phyloP scores from a whole-genome alignment of 2,329 filamentous ascomycete genomes.

The Lasiodiplodia sp. region DNA sequence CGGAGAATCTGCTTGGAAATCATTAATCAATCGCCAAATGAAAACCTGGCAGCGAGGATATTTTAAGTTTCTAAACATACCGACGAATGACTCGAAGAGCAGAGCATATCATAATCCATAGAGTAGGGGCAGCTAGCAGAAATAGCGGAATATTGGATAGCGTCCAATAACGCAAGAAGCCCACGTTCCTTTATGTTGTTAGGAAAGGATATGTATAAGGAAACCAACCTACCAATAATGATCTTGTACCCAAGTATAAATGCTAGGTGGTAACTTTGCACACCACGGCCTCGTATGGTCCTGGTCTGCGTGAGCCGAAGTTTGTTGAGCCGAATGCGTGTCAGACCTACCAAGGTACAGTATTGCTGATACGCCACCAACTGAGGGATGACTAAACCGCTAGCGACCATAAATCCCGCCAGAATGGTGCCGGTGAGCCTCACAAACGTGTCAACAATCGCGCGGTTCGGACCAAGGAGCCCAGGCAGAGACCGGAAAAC shows the following conservation, averaged over 20 bases:
- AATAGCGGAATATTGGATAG: slow-evolving; percentile 86
- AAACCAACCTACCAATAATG: slow-evolving; percentile 78
- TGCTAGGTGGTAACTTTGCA: slow-evolving; percentile 73
- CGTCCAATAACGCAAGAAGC: slow-evolving; percentile 91
- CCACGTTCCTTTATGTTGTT: slow-evolving; percentile 72
- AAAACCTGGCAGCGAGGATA: background rate
- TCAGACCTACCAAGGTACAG: slow-evolving; percentile 38
- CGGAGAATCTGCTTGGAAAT: slow-evolving; percentile 7
- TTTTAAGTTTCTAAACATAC: slow-evolving; percentile 17
- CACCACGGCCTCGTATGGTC: slow-evolving; percentile 73
- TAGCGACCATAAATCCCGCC: slow-evolving; percentile 71
- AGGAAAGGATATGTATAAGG: background rate
- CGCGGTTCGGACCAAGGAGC: background rate
- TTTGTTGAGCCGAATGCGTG: background rate
- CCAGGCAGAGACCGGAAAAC: slow-evolving; percentile 31
- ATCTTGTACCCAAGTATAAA: slow-evolving; percentile 88
- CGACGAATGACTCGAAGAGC: slow-evolving; percentile 14
- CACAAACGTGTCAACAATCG: slow-evolving; percentile 47
- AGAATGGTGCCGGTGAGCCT: slow-evolving; percentile 66
- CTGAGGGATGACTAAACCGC: slow-evolving; percentile 77
- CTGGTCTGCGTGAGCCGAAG: slow-evolving; percentile 29
- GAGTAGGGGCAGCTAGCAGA: slow-evolving; percentile 79
- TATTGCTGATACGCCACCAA: slow-evolving; percentile 75
- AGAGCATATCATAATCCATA: slow-evolving; percentile 65
- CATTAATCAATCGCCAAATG: background rate